Conservation (phyloP, 73 alveolate species). For the Uronychia binucleata region DNA sequence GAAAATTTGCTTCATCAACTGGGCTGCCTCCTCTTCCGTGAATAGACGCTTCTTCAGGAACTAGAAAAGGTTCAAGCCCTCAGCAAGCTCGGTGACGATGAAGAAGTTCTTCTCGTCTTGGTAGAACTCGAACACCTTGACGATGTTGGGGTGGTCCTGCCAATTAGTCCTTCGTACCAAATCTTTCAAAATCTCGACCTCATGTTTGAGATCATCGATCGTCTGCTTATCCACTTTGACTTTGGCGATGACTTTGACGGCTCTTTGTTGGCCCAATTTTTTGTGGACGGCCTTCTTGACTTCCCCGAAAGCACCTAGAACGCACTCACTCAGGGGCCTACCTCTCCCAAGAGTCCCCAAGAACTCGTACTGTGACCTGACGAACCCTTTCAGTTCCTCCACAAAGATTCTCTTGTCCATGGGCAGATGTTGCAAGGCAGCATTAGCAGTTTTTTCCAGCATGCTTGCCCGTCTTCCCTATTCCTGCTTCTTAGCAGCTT, state of each 20-base stretch:
- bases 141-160: slow-evolving; percentile 91
- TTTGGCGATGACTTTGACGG: slow-evolving; percentile 56
- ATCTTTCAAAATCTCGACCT: slow-evolving; percentile 76
- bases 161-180: slow-evolving; percentile 14
- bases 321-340: not conserved
- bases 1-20: slow-evolving; percentile 55
- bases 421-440: too few relatives aligned
- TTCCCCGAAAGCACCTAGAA: slow-evolving; percentile 75
- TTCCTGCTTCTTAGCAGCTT: too few relatives aligned
- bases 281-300: slow-evolving; percentile 70
- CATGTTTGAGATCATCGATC: slow-evolving; percentile 44
- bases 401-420: not conserved
- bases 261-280: slow-evolving; percentile 52
- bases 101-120: slow-evolving; percentile 81
- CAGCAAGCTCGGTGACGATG: slow-evolving; percentile 84
- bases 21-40: slow-evolving; percentile 64
- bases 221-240: slow-evolving; percentile 40
- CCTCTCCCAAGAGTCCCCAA: not conserved
- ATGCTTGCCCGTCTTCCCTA: too few relatives aligned
- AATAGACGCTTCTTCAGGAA: not conserved
- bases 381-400: not conserved
- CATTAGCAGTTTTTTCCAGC: too few relatives aligned
- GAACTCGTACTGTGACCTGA: not conserved
- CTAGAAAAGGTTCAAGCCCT: slow-evolving; percentile 63
- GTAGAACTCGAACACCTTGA: slow-evolving; percentile 79